Percentiles rank a stretch among this genome's conserved stretches.
phyloP scores from a whole-genome alignment of 257 asterid genomes.

The Fraxinus anomala region DNA sequence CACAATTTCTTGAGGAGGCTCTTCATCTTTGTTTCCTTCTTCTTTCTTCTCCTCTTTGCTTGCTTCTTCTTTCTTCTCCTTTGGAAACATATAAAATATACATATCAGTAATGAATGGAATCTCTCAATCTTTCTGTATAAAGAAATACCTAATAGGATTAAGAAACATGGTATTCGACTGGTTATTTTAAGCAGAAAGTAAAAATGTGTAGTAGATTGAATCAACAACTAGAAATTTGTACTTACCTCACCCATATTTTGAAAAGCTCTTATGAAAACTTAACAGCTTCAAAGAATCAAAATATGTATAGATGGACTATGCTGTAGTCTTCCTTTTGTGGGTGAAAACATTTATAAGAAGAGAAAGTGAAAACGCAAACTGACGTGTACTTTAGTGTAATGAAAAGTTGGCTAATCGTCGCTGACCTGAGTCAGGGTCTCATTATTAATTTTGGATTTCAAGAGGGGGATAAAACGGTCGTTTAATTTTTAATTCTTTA shows the following conservation, averaged over 20 bases:
- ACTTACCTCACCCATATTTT: not conserved
- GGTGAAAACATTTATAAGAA: not conserved
- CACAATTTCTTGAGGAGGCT: conserved; percentile 48
- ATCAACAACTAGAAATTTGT: not conserved
- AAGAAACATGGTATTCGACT: not conserved
- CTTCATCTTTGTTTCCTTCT: conserved; percentile 33
- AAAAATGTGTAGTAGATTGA: not conserved
- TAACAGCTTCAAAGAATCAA: not conserved
- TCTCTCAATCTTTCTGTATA: not conserved
- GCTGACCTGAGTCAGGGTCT: not conserved
- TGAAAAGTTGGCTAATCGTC: not conserved
- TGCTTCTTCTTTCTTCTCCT: conserved; percentile 5
- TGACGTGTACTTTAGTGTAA: not conserved
- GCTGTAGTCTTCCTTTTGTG: not conserved
- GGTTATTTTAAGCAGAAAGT: not conserved
- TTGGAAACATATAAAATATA: not conserved
- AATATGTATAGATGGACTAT: not conserved
- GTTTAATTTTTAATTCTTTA: too few species aligned
- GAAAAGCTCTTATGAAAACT: not conserved
- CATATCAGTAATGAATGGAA: not conserved
- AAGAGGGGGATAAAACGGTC: not conserved
- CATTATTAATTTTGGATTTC: not conserved
- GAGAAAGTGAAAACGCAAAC: not conserved
- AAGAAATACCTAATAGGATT: not conserved
- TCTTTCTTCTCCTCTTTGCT: conserved; percentile 22